Evolutionary conservation across 768 basidiomycete species (phyloP).

Genomic region (Termitomyces sp.): DNA sequence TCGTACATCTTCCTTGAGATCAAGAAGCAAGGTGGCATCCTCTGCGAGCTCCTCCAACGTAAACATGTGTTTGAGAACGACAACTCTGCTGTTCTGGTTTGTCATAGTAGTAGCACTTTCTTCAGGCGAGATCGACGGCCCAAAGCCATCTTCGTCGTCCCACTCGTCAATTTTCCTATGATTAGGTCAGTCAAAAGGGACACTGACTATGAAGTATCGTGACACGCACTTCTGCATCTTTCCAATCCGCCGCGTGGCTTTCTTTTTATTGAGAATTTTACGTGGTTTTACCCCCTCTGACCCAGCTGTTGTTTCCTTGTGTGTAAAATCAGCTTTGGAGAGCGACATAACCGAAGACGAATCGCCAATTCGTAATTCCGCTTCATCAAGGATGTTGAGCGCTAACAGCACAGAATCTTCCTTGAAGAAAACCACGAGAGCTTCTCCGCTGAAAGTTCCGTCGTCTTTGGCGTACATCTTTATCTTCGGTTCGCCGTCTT

Average conservation of each 20-base stretch:
- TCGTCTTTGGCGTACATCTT: conserved; percentile 92
- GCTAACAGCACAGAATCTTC: conserved; percentile 91
- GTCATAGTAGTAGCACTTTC: conserved; percentile 34
- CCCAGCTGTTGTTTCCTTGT: conserved; percentile 49
- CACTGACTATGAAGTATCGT: background rate
- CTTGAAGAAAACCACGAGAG: conserved; percentile 94
- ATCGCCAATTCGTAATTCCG: conserved; percentile 82
- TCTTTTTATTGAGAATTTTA: conserved; percentile 74
- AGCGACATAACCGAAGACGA: conserved; percentile 69
- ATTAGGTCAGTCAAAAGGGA: background rate
- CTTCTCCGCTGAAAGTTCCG: conserved; percentile 89
- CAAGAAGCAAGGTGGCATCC: conserved; percentile 79
- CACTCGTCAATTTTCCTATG: conserved; percentile 86
- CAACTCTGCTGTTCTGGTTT: conserved; percentile 67
- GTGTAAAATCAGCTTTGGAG: conserved; percentile 69
- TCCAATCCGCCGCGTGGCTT: conserved; percentile 63
- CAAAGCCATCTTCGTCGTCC: conserved; percentile 92
- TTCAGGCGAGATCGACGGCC: conserved; percentile 56
- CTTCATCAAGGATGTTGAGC: conserved; percentile 82
- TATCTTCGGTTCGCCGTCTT: conserved; percentile 86
- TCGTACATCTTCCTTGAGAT: conserved; percentile 94
- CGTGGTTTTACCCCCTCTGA: conserved; percentile 42
- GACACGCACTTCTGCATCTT: conserved; percentile 76
- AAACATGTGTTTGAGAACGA: conserved; percentile 96
- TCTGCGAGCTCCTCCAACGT: conserved; percentile 78